These are phyloP conservation scores for Aspergillus sp. DNA, from an alignment of 2,329 filamentous ascomycete genomes.

Conservation along the genomic window DNA sequence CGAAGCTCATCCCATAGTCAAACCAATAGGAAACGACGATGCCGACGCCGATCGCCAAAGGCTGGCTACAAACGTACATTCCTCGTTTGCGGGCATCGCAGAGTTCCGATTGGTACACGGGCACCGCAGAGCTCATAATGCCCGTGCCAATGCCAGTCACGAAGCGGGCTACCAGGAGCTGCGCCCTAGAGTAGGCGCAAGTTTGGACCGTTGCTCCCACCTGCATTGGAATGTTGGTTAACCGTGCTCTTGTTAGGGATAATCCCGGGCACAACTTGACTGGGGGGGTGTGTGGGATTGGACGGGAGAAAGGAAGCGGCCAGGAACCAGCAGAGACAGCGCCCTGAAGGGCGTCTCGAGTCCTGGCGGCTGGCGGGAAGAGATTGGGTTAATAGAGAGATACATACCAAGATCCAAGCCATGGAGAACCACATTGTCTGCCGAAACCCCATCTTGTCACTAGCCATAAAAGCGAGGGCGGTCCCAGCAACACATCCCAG, in stretches of 20 bases:
- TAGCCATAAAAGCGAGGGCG: conserved; percentile 31
- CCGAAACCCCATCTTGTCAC: conserved; percentile 31
- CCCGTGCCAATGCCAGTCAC: conserved; percentile 54
- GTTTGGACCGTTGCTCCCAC: conserved; percentile 38
- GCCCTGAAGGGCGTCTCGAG: too few species aligned
- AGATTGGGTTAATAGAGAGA: too few species aligned
- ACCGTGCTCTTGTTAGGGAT: neutral
- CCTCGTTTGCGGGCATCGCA: conserved; percentile 45
- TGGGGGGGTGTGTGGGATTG: neutral
- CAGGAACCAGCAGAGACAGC: neutral
- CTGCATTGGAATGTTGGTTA: conserved; percentile 14
- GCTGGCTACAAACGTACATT: conserved; percentile 44
- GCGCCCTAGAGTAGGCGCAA: conserved; percentile 28
- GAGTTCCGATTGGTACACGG: conserved; percentile 47
- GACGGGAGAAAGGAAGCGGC: neutral
- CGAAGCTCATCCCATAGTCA: conserved; percentile 36
- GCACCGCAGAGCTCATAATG: conserved; percentile 38
- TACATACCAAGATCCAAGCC: conserved; percentile 28
- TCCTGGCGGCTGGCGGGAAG: too few species aligned
- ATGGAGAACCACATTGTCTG: conserved; percentile 36
- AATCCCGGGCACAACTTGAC: neutral
- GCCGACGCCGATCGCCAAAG: conserved; percentile 38
- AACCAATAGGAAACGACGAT: conserved; percentile 37
- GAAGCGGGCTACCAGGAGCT: conserved; percentile 45
- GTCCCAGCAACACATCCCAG: conserved; percentile 42